phyloP scores from a whole-genome alignment of 805 yeast genomes.

The Kuraishia cidri region DNA sequence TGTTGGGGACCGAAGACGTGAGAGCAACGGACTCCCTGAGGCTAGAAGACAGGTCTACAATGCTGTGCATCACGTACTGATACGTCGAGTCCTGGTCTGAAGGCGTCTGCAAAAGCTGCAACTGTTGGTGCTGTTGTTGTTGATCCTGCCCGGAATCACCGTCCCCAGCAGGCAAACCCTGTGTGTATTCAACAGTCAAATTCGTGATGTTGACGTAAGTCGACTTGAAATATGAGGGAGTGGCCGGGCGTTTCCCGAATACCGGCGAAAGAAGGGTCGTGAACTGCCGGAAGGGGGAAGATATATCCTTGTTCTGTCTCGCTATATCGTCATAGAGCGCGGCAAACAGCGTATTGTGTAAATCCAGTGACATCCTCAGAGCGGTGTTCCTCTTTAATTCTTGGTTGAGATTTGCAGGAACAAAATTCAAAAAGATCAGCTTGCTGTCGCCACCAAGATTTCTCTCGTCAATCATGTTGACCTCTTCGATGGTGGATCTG shows the following conservation, averaged over 20 bases:
- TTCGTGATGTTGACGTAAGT: not conserved
- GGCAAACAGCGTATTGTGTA: not conserved
- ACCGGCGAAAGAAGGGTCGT: too few relatives aligned
- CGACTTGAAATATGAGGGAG: not conserved
- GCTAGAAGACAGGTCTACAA: not conserved
- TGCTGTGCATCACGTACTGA: not conserved
- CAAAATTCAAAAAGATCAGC: conserved; percentile 19
- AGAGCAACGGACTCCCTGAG: not conserved
- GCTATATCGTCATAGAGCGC: not conserved
- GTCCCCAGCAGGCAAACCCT: too few relatives aligned
- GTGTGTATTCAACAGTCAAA: not conserved
- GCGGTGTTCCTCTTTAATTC: not conserved
- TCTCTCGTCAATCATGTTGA: conserved; percentile 8
- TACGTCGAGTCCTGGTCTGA: conserved; percentile 1
- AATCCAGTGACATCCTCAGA: not conserved
- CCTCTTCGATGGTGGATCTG: conserved; percentile 10
- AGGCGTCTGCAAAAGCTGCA: too few relatives aligned
- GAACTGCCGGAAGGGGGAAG: too few relatives aligned
- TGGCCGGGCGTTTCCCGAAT: not conserved
- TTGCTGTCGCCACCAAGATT: conserved; percentile 17
- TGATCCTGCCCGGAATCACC: not conserved
- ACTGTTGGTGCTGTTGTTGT: too few relatives aligned
- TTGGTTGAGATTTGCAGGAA: conserved; percentile 7
- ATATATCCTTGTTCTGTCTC: not conserved
- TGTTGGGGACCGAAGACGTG: not conserved